Evolutionary conservation across 148 eudicot genomes (phyloP).

Genomic region (Rheum nobile): DNA sequence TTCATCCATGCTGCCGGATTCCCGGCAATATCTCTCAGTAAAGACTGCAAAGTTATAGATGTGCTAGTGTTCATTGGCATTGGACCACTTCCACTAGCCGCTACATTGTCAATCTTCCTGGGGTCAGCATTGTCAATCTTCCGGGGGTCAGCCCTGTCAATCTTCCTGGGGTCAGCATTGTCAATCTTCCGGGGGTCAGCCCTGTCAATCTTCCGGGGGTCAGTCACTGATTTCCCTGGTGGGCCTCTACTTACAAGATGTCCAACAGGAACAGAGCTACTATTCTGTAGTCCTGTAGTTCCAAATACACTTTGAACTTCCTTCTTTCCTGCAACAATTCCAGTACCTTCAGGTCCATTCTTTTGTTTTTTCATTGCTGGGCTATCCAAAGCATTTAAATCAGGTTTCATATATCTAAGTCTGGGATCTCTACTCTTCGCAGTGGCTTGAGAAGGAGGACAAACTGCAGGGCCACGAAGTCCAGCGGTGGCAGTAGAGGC

Average conservation of each 20-base stretch:
- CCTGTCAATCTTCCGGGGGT: constrained; percentile 19
- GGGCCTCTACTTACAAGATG: constrained; percentile 20
- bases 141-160: constrained; percentile 21
- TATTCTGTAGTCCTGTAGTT: constrained; percentile 30
- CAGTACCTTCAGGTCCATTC: constrained; percentile 26
- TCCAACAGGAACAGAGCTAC: constrained; percentile 21
- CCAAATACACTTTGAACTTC: constrained; percentile 13
- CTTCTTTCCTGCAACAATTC: neutral
- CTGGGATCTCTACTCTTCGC: constrained; percentile 87
- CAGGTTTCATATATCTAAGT: constrained; percentile 44
- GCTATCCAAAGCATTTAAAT: constrained; percentile 28
- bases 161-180: constrained; percentile 3
- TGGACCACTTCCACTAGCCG: constrained; percentile 20
- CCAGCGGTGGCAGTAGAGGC: constrained; percentile 21
- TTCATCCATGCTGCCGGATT: constrained; percentile 62
- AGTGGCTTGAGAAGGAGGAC: constrained; percentile 20
- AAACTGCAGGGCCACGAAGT: constrained; percentile 19
- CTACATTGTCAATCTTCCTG: neutral
- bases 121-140: constrained; percentile 10
- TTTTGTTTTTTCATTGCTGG: constrained; percentile 58
- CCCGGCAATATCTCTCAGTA: constrained; percentile 57
- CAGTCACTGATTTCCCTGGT: constrained; percentile 18
- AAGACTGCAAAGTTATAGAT: constrained; percentile 48
- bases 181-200: too few relatives aligned
- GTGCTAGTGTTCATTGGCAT: constrained; percentile 20